phyloP scores from a whole-genome alignment of 192 early-diverging fungal species.

The Linnemannia elongata region DNA sequence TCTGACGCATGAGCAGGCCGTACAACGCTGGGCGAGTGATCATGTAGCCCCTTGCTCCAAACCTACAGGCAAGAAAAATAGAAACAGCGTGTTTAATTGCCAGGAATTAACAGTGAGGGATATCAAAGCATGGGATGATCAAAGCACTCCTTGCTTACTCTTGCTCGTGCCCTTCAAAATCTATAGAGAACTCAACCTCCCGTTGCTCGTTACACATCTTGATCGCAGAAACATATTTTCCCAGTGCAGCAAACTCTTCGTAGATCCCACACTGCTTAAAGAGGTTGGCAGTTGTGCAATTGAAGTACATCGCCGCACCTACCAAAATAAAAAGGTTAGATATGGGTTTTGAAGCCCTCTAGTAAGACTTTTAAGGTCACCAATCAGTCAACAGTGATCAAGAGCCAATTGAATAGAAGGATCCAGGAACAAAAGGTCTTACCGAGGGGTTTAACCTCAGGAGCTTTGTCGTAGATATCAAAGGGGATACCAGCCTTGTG shows the following conservation, averaged over 20 bases:
- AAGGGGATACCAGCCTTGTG: background rate
- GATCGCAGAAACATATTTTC: background rate
- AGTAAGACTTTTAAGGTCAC: too few relatives aligned
- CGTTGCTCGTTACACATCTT: background rate
- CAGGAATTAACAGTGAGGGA: too few relatives aligned
- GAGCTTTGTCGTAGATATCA: background rate
- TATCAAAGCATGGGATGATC: background rate
- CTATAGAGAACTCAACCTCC: background rate
- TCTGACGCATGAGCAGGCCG: background rate
- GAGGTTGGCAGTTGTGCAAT: background rate
- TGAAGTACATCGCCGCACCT: slow-evolving; percentile 1
- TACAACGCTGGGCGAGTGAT: slow-evolving; percentile 15
- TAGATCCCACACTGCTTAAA: slow-evolving; percentile 19
- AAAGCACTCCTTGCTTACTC: background rate
- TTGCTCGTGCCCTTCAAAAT: background rate
- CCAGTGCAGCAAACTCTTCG: slow-evolving; percentile 6
- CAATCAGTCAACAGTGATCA: too few relatives aligned
- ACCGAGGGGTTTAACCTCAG: background rate
- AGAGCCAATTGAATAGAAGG: too few relatives aligned
- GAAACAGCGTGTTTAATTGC: too few relatives aligned
- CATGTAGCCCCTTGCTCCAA: background rate
- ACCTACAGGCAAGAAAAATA: background rate
- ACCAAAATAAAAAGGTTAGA: too few relatives aligned
- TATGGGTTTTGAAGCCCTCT: too few relatives aligned
- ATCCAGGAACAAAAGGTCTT: background rate